Base-by-base conservation (phyloP, 306 rosid species). In the Vigna unguiculata region DNA sequence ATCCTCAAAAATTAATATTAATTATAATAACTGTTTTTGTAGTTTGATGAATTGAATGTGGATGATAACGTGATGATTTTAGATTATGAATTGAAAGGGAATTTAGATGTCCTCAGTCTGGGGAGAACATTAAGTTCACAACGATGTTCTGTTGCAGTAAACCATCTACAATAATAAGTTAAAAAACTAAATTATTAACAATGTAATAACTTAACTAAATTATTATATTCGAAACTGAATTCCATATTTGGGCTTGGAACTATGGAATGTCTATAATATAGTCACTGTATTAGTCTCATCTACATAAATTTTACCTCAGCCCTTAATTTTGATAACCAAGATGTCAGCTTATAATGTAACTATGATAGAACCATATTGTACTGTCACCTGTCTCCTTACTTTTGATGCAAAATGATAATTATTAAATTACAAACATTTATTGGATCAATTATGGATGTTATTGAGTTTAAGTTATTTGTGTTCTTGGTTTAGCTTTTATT, bases 41-140 rank as follows among this genome's bases (percentile, higher is more conserved):
- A 78, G 74, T 65, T 73, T 64, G 63, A 69, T 76, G 32, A 53
- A 38, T 57, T 59, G 67, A 64, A 58, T 72, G 30, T 57, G 28
- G 30, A 62, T 34, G 62, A 72, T 28, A 62, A 24, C 40, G 9
- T 25, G 78, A 38, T 48, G 43, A 25, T 82, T 77, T 57, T 52
- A 43, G 72, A 36, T 62, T 62, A 40, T 52, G 3, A n/a, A 25
- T 25, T 68, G 41, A 46, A 68, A 15, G 30, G 59, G 71, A 65
- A 47, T 45, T 25, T 69, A 22, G 60, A 17, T 46, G 28, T 9
- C 61, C 60, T 24, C 15, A 20, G 28, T 28, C 46, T 49, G 12
- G 41, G 17, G 24, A 13, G 66, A 46, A 74, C 25, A 21, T 36
- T 41, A 28, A 9, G 22, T 34, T 43, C 20, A 57, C 36, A 7